These are phyloP conservation scores for Fusarium sarcochroum DNA, from an alignment of 2,329 filamentous ascomycete genomes.

Conservation along the genomic window DNA sequence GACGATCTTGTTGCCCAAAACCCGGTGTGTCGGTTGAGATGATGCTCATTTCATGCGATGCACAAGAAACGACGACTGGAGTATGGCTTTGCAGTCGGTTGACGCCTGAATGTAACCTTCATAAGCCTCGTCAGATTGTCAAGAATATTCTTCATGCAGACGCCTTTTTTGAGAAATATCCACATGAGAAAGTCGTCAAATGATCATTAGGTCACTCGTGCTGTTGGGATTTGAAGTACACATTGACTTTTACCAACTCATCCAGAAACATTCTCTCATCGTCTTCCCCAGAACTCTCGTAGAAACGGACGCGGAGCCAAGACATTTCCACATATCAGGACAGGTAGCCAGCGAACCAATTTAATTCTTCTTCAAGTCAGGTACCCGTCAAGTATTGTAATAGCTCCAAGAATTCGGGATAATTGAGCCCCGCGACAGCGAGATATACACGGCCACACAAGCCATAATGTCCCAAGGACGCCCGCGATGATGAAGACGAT, in stretches of 20 bases:
- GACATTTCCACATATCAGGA: background rate
- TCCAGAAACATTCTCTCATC: background rate
- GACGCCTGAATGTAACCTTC: slow-evolving; percentile 7
- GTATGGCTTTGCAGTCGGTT: background rate
- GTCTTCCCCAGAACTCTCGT: background rate
- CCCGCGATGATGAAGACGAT: background rate
- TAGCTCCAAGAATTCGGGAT: background rate
- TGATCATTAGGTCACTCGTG: background rate
- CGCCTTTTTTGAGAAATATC: background rate
- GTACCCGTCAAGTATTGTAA: background rate
- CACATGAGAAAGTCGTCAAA: background rate
- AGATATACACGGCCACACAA: background rate
- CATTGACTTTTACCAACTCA: background rate
- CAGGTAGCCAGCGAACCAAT: background rate
- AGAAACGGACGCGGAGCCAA: background rate
- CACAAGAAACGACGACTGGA: background rate
- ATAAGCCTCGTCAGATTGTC: background rate
- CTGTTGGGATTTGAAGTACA: no score
- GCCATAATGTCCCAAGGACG: background rate
- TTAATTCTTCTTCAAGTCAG: background rate
- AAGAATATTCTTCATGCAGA: background rate
- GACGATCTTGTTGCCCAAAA: slow-evolving; percentile 10
- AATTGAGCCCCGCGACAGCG: background rate
- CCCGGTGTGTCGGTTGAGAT: background rate
- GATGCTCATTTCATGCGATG: background rate